Conservation (phyloP, 129 eudicot species). For the Flaveria sonorensis region DNA sequence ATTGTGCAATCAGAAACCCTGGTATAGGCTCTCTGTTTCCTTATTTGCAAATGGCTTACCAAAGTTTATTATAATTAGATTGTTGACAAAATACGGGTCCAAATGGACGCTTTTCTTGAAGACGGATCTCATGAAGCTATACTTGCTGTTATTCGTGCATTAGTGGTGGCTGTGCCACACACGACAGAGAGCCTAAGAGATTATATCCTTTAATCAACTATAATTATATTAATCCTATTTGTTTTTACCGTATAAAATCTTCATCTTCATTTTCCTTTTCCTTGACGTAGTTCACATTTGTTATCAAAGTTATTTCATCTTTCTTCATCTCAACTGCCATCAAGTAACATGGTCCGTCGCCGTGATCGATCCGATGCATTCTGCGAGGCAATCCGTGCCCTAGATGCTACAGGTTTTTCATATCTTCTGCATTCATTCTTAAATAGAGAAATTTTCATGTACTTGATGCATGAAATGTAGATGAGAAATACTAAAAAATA, state of each 20-base stretch:
- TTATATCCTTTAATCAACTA: conserved; percentile 64
- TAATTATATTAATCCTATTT: background rate
- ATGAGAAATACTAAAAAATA: background rate
- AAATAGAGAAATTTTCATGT: background rate
- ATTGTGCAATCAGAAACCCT: background rate
- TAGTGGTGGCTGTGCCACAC: conserved; percentile 90
- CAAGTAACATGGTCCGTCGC: conserved; percentile 71
- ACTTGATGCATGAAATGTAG: background rate
- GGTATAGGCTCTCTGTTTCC: background rate
- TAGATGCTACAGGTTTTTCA: conserved; percentile 90
- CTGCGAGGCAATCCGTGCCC: conserved; percentile 92
- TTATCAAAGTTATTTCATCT: conserved; percentile 83
- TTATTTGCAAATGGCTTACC: conserved; percentile 14
- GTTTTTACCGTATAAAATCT: background rate
- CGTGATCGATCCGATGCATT: conserved; percentile 92
- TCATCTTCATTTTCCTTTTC: conserved; percentile 33
- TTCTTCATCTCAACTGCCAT: conserved; percentile 54
- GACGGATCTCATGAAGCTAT: conserved; percentile 98
- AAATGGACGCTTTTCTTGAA: conserved; percentile 98
- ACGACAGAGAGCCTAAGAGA: conserved; percentile 85
- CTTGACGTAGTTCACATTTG: conserved; percentile 74
- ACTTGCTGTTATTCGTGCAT: conserved; percentile 80
- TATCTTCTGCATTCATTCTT: conserved; percentile 13
- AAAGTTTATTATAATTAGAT: conserved; percentile 47
- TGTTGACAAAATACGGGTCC: conserved; percentile 94